Evolutionary conservation across 139 green algal species (phyloP), one percentile per base, ranked within the genome.

Genomic region (Chlorella ohadii): DNA sequence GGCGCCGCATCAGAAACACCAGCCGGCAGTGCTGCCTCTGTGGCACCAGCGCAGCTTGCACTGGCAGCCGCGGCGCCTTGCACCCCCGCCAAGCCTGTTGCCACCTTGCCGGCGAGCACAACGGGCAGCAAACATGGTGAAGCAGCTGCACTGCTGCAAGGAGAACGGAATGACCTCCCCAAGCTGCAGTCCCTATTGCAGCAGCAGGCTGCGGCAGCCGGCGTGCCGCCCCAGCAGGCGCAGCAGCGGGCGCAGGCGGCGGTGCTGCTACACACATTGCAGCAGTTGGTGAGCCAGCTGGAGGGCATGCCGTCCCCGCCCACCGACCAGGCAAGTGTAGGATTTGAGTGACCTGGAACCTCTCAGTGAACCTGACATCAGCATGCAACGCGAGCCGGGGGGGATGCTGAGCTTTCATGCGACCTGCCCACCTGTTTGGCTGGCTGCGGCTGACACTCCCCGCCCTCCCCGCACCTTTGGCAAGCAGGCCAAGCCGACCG

Each of bases 181-280:
- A 1, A 39, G 39, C 39, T 77, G 1, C 31, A 44, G 12, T 39
- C 70, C 27, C 34, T 57, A 27, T 20, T 56, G 68, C 38, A 75
- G 38, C 38, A 27, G 25, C 38, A 59, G 25, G 39, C 17, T 27
- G 55, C 75, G 56, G 33, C 27, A 33, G 15, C 51, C 25, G 31
- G 12, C 4, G 66, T 13, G 28, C 17, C 33, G 31, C 5, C 1
- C 31, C 47, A 61, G 23, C 34, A 55, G 13, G 51, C 31, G 51
- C 94, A 92, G 93, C 78, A 85, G 1, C 89, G 93, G 84, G 91
- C 87, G 20, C 67, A 93, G 76, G 81, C 84, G 0, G 84, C 89
- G 11, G 81, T 89, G 12, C 85, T 93, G 71, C 66, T 81, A 71
- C 79, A 87, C 20, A 1, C 68, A 55, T 85, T 87, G 34, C 28